Conservation (phyloP, 208 protist species). For the Leishmania major region DNA sequence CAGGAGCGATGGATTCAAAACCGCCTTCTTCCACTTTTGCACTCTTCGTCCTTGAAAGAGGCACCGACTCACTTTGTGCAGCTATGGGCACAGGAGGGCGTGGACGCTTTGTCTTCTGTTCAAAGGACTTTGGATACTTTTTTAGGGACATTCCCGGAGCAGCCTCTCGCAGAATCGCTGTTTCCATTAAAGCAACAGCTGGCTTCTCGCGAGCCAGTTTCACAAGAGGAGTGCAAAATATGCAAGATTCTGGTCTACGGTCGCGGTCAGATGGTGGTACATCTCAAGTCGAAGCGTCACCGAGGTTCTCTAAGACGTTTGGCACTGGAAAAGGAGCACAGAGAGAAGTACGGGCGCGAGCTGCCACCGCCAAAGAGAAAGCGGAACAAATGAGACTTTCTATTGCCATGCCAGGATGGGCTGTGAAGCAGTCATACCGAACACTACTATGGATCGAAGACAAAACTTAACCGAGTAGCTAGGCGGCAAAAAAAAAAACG, state of each 20-base stretch:
- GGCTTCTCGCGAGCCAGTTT: constrained; percentile 25
- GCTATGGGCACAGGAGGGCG: constrained; percentile 9
- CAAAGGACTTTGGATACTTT: background rate
- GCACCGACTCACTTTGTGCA: constrained; percentile 19
- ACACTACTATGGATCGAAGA: background rate
- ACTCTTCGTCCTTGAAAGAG: constrained; percentile 24
- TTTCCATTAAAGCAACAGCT: constrained; percentile 19
- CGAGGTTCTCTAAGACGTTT: constrained; percentile 49
- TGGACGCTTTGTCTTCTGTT: background rate
- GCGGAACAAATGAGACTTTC: constrained; percentile 1
- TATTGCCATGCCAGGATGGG: background rate
- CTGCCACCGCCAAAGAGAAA: constrained; percentile 60
- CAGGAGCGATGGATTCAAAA: constrained; percentile 85
- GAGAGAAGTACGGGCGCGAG: constrained; percentile 57
- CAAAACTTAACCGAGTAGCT: background rate
- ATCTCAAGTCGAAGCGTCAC: constrained; percentile 75
- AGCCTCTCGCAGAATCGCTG: background rate
- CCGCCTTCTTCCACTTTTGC: constrained; percentile 52
- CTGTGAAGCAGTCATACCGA: background rate
- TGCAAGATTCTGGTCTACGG: constrained; percentile 68
- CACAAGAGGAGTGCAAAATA: constrained; percentile 54
- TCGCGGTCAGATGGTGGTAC: constrained; percentile 44
- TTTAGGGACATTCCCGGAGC: background rate
- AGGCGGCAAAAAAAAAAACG: background rate
- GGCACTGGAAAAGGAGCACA: constrained; percentile 50